Evolutionary conservation across 2,329 filamentous ascomycete species (phyloP), one percentile per base, ranked within the genome.

Genomic region (Cercospora sp.): DNA sequence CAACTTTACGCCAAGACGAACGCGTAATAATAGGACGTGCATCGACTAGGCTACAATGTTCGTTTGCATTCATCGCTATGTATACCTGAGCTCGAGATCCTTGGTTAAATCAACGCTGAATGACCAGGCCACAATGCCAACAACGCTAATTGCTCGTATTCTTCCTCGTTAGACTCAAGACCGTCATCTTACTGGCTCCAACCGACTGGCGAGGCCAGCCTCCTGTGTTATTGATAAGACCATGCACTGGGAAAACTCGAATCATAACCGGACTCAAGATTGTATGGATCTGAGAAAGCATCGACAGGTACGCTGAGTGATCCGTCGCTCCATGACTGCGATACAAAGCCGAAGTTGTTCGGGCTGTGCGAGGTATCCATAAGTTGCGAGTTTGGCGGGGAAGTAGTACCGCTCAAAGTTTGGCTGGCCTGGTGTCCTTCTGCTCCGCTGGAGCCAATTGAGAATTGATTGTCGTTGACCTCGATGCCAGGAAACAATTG

Each of bases 401-500:
- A 40, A 10, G 61, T 40, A 6, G 61, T 23, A 23, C 60, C 67
- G 18, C 51, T 67, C 28, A 66, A n/a, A 64, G 57, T 55, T 62
- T 68, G 71, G 12, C 48, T 26, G 18, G 62, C 23, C 23, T 51
- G 20, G 31, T 51, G n/a, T 58, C 60, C 23, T 68, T 59, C 48
- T 33, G 65, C 33, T 9, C 67, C 58, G 57, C 67, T 69, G 60
- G 53, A 67, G 23, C 53, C 63, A 18, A 68, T n/a, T 13, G 28
- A 68, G 57, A 72, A 74, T n/a, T 65, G 61, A 26, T 45, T 67
- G 53, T 68, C 69, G 45, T 68, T 63, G 48, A 75, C 63, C 60
- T 78, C 75, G 42, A 78, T 73, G 26, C 74, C 76, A n/a, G 76
- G 76, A 64, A 78, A 78, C 4, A 78, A 69, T 59, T 74, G 71